Percentiles rank a stretch among this genome's conserved stretches.
Evolutionary conservation across 1,284 basidiomycete genomes (phyloP).

Genomic region (Rhodofomes roseus): DNA sequence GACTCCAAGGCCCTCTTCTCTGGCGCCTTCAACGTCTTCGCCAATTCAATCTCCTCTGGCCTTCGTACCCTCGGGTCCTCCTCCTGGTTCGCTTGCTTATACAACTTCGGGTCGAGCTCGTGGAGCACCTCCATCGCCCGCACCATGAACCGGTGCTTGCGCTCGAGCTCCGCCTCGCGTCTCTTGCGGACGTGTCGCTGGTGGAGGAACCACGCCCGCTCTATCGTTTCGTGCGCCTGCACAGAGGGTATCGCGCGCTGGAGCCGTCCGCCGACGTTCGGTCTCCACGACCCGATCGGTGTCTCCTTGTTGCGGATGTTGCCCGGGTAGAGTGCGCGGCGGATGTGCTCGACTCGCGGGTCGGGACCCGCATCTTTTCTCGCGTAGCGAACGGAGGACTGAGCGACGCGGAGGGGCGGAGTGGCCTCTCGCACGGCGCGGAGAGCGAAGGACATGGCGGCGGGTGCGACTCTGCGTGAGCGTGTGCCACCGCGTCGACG

Average conservation of each 20-base stretch:
- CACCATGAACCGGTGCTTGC: conserved; percentile 77
- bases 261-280: conserved; percentile 66
- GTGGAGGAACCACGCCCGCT: conserved; percentile 87
- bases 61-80: conserved; percentile 71
- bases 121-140: conserved; percentile 80
- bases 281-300: conserved; percentile 80
- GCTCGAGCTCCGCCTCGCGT: conserved; percentile 59
- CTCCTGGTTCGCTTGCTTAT: conserved; percentile 70
- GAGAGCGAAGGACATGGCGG: conserved; percentile 21
- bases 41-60: conserved; percentile 48
- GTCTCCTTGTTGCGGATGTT: conserved; percentile 66
- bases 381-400: conserved; percentile 37
- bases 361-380: conserved; percentile 37
- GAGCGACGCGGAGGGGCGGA: conserved; percentile 28
- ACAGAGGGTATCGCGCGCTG: conserved; percentile 75
- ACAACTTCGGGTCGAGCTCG: conserved; percentile 62
- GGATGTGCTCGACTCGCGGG: conserved; percentile 68
- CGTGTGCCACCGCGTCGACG: background rate
- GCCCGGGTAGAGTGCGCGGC: conserved; percentile 75
- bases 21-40: conserved; percentile 61
- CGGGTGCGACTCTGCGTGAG: background rate
- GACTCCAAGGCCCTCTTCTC: conserved; percentile 74
- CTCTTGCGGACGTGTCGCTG: conserved; percentile 70
- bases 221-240: conserved; percentile 93
- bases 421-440: conserved; percentile 22